phyloP scores from a whole-genome alignment of 257 asterid genomes.

The Ophiorrhiza pumila region DNA sequence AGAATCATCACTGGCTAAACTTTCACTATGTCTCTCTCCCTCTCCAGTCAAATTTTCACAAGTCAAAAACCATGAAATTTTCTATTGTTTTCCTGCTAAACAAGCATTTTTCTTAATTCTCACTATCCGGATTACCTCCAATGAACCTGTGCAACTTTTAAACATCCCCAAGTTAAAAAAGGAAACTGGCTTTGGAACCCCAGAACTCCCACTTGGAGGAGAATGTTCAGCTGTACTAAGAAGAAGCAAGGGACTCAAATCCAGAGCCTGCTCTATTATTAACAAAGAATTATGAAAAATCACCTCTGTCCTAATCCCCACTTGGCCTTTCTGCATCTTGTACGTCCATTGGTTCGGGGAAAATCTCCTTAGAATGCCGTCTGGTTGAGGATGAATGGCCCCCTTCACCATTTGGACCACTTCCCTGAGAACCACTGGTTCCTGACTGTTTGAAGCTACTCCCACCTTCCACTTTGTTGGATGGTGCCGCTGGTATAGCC shows the following conservation, averaged over 20 bases:
- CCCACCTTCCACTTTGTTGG: constrained; percentile 45
- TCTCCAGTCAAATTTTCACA: constrained; percentile 3
- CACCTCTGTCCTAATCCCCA: constrained; percentile 32
- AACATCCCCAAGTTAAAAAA: constrained; percentile 22
- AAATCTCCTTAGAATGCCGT: constrained; percentile 69
- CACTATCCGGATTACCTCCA: constrained; percentile 10
- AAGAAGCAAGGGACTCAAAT: constrained; percentile 26
- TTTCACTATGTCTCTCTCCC: constrained; percentile 10
- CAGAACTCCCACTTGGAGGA: constrained; percentile 21
- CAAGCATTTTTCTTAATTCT: constrained; percentile 11
- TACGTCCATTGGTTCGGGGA: constrained; percentile 68
- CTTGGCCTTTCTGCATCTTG: constrained; percentile 40
- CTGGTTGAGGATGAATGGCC: constrained; percentile 49
- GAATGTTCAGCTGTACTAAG: constrained; percentile 29
- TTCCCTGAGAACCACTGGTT: constrained; percentile 68
- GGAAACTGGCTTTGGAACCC: constrained; percentile 23
- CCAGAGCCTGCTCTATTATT: constrained; percentile 31
- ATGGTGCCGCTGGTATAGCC: constrained; percentile 26
- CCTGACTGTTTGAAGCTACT: constrained; percentile 63
- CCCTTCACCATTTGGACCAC: constrained; percentile 56
- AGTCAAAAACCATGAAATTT: constrained; percentile 27
- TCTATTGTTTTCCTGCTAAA: constrained; percentile 17
- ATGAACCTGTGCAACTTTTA: constrained; percentile 23
- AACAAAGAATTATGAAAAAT: constrained; percentile 47
- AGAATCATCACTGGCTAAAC: constrained; percentile 25